Base-by-base conservation (phyloP, 306 rosid species). In the Sechiopsis laciniata region DNA sequence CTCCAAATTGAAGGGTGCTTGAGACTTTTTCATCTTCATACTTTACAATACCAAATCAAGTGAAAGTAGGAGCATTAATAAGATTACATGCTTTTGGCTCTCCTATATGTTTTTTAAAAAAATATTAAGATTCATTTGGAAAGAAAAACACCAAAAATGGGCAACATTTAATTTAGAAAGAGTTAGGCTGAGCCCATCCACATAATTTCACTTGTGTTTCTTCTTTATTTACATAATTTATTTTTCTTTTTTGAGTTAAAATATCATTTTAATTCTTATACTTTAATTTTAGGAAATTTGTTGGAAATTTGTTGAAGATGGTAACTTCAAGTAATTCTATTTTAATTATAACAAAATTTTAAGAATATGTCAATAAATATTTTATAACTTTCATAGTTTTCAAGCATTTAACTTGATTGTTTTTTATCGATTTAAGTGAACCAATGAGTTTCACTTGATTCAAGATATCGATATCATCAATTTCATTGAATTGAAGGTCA, bases 1-100 rank as follows among this genome's bases (percentile, higher is more conserved):
- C 69, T 29, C 46, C 69, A 62, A 29, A 37, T 37, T 16, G 29
- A n/a, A 64, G 71, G 71, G n/a, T 64, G 16, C 37, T 20, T 10
- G 3, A 21, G 37, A 26, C 35, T 48, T 48, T 48, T 42, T 65
- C 17, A 17, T 17, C 51, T 65, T 37, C 71, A 13, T 61, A 42
- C 24, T 65, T 64, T 37, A 37, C 22, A n/a, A 10, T 10, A 64
- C 50, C 71, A 64, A 64, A 64, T 40, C 53, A 64, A 64, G 53
- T 40, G 51, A 37, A 40, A 42, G 53, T 17, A 4, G 26, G 12
- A 66, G 71, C n/a, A 66, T 40, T 40, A 42, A 17, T 19, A 16
- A 48, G 29, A 26, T 26, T 51, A 15, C 42, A 70, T 51, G 22
- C 4, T 16, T 14, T 52, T 53, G 24, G 22, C 48, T 64, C 71